Conservation (phyloP, 495 filamentous ascomycete species). For the Patellaria atrata region DNA sequence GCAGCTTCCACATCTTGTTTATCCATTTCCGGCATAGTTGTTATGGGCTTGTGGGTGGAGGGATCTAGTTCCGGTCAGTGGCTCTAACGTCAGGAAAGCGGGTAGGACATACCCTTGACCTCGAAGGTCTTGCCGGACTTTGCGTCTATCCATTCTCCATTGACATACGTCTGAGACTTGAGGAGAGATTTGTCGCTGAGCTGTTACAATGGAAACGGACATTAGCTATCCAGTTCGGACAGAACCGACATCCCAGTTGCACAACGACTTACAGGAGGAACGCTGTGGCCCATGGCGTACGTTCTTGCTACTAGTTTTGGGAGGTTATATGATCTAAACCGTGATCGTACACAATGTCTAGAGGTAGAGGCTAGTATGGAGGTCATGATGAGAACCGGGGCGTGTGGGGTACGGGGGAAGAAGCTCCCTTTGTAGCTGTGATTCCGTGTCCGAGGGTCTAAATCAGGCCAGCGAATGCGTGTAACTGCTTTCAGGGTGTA, state of each 20-base stretch:
- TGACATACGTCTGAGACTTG: conserved; percentile 28
- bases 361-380: no score
- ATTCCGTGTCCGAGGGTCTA: no score
- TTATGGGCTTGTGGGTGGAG: conserved; percentile 62
- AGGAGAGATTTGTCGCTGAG: conserved; percentile 30
- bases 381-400: no score
- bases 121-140: conserved; percentile 33
- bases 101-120: conserved; percentile 21
- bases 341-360: no score
- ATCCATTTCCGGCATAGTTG: conserved; percentile 70
- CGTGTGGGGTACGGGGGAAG: no score
- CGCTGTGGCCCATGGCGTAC: conserved; percentile 24
- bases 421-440: no score
- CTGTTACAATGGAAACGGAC: conserved; percentile 4
- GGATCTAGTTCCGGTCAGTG: conserved; percentile 43
- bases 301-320: conserved; percentile 17
- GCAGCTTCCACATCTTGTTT: conserved; percentile 60
- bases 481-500: no score
- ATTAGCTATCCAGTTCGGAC: neutral
- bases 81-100: neutral
- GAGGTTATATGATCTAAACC: conserved; percentile 18
- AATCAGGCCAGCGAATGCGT: no score
- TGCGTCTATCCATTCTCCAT: conserved; percentile 31
- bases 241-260: neutral
- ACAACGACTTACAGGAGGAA: conserved; percentile 18